Percentiles rank a stretch among this genome's conserved stretches.
Conservation (phyloP, 2,329 filamentous ascomycete species). For the Rugonectria rugulosa region DNA sequence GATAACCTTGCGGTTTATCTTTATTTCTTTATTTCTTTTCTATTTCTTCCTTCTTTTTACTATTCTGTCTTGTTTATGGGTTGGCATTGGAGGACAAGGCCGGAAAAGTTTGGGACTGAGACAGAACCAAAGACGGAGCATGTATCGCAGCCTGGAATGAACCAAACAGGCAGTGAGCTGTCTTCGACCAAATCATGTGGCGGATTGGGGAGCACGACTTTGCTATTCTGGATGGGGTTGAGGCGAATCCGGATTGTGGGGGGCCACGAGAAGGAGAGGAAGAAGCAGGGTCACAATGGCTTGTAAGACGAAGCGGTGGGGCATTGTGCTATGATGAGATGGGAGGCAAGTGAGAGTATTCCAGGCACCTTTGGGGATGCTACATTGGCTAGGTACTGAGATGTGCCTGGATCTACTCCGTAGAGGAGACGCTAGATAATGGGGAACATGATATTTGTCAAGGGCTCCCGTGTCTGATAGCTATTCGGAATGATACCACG, state of each 20-base stretch:
- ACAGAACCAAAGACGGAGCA: conserved; percentile 4
- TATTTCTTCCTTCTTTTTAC: not conserved
- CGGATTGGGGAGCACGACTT: conserved; percentile 8
- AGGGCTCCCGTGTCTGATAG: conserved; percentile 7
- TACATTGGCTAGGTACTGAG: too few relatives aligned
- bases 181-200: conserved; percentile 7
- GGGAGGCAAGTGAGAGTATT: conserved; percentile 2
- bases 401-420: conserved; percentile 7
- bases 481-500: conserved; percentile 14
- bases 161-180: not conserved
- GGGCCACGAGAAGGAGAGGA: not conserved
- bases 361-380: conserved; percentile 18
- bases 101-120: not conserved
- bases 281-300: not conserved
- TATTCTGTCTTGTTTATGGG: too few relatives aligned
- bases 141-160: not conserved
- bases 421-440: conserved; percentile 19
- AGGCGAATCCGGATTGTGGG: not conserved
- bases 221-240: not conserved
- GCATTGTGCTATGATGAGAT: conserved; percentile 14
- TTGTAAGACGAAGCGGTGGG: conserved; percentile 3
- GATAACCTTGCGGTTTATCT: conserved; percentile 34
- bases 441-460: conserved; percentile 12
- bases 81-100: not conserved
- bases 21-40: not conserved